phyloP scores from a whole-genome alignment of 1,284 basidiomycete genomes.

The Ceraceosorus guamensis region DNA sequence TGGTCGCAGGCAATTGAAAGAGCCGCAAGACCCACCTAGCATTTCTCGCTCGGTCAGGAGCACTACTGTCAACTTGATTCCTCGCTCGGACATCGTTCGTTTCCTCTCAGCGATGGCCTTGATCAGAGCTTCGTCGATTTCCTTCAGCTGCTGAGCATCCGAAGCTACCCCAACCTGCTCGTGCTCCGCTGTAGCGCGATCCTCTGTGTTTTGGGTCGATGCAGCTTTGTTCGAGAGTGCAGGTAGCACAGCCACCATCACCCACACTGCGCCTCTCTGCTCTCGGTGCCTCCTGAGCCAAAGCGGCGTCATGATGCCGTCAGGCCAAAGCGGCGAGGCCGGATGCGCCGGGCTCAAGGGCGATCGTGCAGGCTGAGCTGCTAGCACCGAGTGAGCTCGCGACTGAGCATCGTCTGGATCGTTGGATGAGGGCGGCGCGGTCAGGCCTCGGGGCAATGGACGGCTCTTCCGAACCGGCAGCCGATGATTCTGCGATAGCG shows the following conservation, averaged over 20 bases:
- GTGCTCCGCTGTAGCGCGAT: slow-evolving; percentile 38
- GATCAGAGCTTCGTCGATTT: slow-evolving; percentile 58
- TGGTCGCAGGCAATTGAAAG: not conserved
- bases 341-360: slow-evolving; percentile 82
- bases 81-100: slow-evolving; percentile 69
- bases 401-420: slow-evolving; percentile 3
- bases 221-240: not conserved
- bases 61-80: slow-evolving; percentile 88
- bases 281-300: slow-evolving; percentile 94
- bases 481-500: slow-evolving; percentile 55
- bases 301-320: slow-evolving; percentile 89
- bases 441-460: slow-evolving; percentile 50
- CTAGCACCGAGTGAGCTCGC: slow-evolving; percentile 9
- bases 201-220: not conserved
- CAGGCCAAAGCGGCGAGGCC: slow-evolving; percentile 79
- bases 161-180: slow-evolving; percentile 50
- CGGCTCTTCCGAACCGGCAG: slow-evolving; percentile 78
- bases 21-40: slow-evolving; percentile 18
- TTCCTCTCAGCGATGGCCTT: slow-evolving; percentile 70
- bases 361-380: slow-evolving; percentile 57
- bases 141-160: slow-evolving; percentile 46
- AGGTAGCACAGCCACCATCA: slow-evolving; percentile 71
- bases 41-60: slow-evolving; percentile 78
- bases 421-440: not conserved
- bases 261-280: slow-evolving; percentile 82